Evolutionary conservation across 2,329 filamentous ascomycete species (phyloP).

Genomic region (Colletotrichum lupini): DNA sequence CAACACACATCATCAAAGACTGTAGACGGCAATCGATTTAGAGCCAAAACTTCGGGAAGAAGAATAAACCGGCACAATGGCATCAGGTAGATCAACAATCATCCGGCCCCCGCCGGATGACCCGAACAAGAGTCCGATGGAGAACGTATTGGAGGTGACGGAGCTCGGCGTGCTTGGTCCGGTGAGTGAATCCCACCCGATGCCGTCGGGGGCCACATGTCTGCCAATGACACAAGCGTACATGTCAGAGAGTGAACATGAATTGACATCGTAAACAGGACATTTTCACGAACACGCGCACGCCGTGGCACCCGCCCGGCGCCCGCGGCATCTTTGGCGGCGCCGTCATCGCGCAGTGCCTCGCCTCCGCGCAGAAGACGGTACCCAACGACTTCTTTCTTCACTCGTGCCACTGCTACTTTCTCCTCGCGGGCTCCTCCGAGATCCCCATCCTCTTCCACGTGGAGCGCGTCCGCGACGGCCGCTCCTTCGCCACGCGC

Average conservation of each 20-base stretch:
- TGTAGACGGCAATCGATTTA: neutral
- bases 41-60: no score
- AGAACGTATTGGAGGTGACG: constrained; percentile 89
- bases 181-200: constrained; percentile 57
- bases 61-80: constrained; percentile 3
- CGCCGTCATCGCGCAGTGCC: constrained; percentile 90
- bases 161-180: constrained; percentile 81
- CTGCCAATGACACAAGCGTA: neutral
- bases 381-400: constrained; percentile 83
- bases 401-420: constrained; percentile 99
- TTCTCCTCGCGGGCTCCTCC: constrained; percentile 88
- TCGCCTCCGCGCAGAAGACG: constrained; percentile 88
- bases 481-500: constrained; percentile 87
- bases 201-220: neutral
- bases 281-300: constrained; percentile 94
- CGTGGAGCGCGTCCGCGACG: constrained; percentile 92
- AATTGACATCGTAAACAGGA: constrained; percentile 65
- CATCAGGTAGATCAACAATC: constrained; percentile 62
- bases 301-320: constrained; percentile 90
- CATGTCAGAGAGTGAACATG: neutral
- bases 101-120: constrained; percentile 81
- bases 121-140: constrained; percentile 80
- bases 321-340: constrained; percentile 95
- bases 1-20: neutral
- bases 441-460: constrained; percentile 92